Evolutionary conservation across 768 basidiomycete genomes (phyloP).

Genomic region (Naganishia kalamii): DNA sequence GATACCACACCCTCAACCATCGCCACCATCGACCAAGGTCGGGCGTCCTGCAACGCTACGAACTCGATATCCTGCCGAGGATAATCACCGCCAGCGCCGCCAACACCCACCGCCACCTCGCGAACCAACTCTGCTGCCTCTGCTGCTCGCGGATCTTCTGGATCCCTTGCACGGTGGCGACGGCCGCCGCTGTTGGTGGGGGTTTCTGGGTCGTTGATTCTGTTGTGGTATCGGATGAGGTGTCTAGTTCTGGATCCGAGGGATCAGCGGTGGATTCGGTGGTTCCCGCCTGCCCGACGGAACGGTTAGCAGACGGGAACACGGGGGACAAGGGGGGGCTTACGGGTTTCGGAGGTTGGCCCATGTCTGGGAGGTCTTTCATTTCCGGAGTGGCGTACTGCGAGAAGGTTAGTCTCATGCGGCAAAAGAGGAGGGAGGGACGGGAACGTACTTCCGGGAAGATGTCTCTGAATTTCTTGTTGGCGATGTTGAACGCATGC

Average conservation of each 20-base stretch:
- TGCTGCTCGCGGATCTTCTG: neutral
- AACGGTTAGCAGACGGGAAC: constrained; percentile 12
- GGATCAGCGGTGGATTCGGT: no score
- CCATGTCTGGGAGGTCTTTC: constrained; percentile 88
- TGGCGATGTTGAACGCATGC: constrained; percentile 76
- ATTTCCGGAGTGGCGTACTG: constrained; percentile 65
- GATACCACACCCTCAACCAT: no score
- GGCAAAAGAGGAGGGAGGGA: constrained; percentile 2
- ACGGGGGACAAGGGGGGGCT: neutral
- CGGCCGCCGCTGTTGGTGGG: neutral
- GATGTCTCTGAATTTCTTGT: constrained; percentile 74
- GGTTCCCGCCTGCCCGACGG: neutral
- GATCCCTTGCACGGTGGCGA: neutral
- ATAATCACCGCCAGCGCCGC: constrained; percentile 38
- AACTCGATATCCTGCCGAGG: constrained; percentile 37
- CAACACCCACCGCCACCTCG: constrained; percentile 30
- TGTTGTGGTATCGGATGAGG: no score
- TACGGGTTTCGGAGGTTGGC: constrained; percentile 34
- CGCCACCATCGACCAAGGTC: neutral
- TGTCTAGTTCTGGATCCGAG: no score
- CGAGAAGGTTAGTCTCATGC: neutral
- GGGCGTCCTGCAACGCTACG: neutral
- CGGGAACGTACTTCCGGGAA: constrained; percentile 71
- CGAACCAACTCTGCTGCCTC: constrained; percentile 26
- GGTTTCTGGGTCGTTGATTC: neutral